Evolutionary conservation across 225 moss, liverwort and hornwort species (phyloP).

Genomic region (Physcomitrium patens): DNA sequence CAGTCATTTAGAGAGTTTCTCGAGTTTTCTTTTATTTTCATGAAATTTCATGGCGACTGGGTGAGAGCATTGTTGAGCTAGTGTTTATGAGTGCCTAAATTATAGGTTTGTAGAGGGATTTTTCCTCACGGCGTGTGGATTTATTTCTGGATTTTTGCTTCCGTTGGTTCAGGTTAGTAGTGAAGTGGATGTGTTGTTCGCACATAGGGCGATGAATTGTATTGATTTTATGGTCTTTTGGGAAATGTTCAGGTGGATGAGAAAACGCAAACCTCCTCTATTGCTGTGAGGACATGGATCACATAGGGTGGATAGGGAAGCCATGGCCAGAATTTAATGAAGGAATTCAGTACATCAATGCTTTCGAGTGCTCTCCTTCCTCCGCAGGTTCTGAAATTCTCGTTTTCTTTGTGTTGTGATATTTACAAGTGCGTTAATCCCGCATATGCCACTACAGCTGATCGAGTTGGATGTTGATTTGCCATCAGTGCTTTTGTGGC

Average conservation of each 20-base stretch:
- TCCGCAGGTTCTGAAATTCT: slow-evolving; percentile 21
- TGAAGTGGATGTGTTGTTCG: not conserved
- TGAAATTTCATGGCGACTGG: too few relatives aligned
- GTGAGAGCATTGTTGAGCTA: too few relatives aligned
- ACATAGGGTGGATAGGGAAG: slow-evolving; percentile 56
- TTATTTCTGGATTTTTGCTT: not conserved
- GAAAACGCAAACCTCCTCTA: not conserved
- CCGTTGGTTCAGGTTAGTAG: not conserved
- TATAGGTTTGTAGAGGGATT: too few relatives aligned
- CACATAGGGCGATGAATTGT: not conserved
- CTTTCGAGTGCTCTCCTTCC: slow-evolving; percentile 35
- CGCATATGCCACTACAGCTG: not conserved
- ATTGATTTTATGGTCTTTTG: not conserved
- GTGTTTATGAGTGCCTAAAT: too few relatives aligned
- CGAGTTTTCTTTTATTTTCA: too few relatives aligned
- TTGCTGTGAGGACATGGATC: slow-evolving; percentile 40
- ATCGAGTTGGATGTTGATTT: not conserved
- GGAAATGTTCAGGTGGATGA: not conserved
- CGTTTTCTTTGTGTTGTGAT: not conserved
- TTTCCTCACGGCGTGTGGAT: too few relatives aligned
- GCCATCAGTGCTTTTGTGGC: slow-evolving; percentile 6
- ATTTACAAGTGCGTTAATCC: not conserved
- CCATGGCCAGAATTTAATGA: slow-evolving; percentile 86
- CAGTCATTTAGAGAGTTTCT: too few relatives aligned
- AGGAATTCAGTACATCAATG: slow-evolving; percentile 72